Conservation (phyloP, 2,329 filamentous ascomycete species). For the Aureobasidium musti region DNA sequence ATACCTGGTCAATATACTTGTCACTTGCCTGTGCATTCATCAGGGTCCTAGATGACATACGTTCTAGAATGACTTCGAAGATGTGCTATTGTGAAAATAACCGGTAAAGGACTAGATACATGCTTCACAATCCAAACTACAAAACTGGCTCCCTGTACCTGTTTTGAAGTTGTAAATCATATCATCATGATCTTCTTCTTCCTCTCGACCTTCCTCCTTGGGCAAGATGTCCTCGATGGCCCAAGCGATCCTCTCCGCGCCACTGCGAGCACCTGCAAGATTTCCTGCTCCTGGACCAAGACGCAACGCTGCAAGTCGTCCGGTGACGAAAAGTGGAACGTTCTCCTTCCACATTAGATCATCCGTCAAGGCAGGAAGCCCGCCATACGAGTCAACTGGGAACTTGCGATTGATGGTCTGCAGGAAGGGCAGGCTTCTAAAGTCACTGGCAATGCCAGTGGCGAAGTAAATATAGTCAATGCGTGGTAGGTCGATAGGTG, state of each 20-base stretch:
- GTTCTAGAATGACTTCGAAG: background rate
- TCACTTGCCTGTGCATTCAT: background rate
- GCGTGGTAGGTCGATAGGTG: slow-evolving; percentile 53
- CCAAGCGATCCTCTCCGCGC: slow-evolving; percentile 73
- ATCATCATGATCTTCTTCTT: slow-evolving; percentile 35
- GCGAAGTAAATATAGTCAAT: slow-evolving; percentile 74
- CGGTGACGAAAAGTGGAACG: slow-evolving; percentile 73
- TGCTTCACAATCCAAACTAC: slow-evolving; percentile 30
- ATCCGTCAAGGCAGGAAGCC: slow-evolving; percentile 71
- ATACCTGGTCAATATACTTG: too few relatives aligned
- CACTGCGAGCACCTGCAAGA: slow-evolving; percentile 69
- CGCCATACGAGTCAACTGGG: slow-evolving; percentile 64
- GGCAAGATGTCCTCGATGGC: slow-evolving; percentile 62
- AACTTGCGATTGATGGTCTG: slow-evolving; percentile 59
- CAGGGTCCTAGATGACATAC: background rate
- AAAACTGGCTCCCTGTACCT: slow-evolving; percentile 48
- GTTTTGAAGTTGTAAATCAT: slow-evolving; percentile 40
- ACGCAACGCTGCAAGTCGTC: slow-evolving; percentile 65
- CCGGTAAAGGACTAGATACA: background rate
- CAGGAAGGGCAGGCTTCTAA: slow-evolving; percentile 62
- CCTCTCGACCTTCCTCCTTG: slow-evolving; percentile 32
- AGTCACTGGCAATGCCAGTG: slow-evolving; percentile 68
- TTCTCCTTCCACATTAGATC: slow-evolving; percentile 73
- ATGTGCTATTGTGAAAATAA: too few relatives aligned
- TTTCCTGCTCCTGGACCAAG: slow-evolving; percentile 74